These are phyloP conservation scores for Sicyos baderoa DNA, from an alignment of 306 rosid species.

Conservation along the genomic window DNA sequence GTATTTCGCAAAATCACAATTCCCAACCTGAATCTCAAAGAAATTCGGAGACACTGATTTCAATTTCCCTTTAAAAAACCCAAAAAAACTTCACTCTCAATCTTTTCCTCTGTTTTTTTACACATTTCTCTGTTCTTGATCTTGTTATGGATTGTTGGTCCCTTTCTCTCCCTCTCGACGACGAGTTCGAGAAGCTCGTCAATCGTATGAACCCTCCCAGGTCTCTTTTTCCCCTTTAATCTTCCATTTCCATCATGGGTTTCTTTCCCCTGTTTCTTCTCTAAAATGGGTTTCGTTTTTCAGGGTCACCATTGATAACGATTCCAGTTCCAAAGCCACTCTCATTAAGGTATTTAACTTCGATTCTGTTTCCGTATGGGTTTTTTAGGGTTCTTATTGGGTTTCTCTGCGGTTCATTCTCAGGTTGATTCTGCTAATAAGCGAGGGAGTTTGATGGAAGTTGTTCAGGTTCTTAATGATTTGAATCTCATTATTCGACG, in stretches of 20 bases:
- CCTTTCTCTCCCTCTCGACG: conserved; percentile 43
- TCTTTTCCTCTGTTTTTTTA: neutral
- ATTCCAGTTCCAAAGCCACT: conserved; percentile 54
- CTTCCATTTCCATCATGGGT: neutral
- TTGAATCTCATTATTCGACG: conserved; percentile 67
- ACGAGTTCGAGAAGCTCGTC: conserved; percentile 81
- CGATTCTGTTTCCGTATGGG: neutral
- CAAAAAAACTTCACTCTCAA: neutral
- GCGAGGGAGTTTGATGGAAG: conserved; percentile 82
- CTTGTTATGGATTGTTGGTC: conserved; percentile 68
- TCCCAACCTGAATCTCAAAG: neutral
- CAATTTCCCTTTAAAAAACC: neutral
- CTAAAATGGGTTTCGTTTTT: conserved; percentile 25
- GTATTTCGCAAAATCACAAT: conserved; percentile 24
- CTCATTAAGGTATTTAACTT: conserved; percentile 56
- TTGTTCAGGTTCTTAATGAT: conserved; percentile 92
- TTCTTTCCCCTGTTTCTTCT: conserved; percentile 21
- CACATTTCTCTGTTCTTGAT: neutral
- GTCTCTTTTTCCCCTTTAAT: conserved; percentile 29
- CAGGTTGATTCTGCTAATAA: conserved; percentile 89
- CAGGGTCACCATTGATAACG: conserved; percentile 86
- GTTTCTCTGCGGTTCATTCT: conserved; percentile 1
- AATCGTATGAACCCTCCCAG: conserved; percentile 89
- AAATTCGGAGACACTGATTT: conserved; percentile 8
- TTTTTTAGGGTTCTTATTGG: neutral